These are phyloP conservation scores for Tulasnella sp. DNA, from an alignment of 768 basidiomycete genomes.

Conservation along the genomic window DNA sequence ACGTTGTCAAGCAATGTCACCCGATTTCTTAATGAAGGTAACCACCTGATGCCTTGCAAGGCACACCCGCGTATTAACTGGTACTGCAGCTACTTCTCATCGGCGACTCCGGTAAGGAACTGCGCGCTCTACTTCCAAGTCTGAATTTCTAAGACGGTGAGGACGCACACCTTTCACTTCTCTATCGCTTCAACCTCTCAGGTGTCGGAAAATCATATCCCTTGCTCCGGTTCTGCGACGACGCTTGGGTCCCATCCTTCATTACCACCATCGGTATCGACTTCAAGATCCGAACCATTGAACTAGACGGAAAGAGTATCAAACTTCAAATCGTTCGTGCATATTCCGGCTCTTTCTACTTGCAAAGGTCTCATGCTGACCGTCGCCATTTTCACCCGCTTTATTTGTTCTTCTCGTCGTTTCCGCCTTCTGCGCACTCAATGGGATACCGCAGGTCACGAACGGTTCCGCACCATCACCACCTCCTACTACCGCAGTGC, in stretches of 20 bases:
- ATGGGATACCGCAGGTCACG: slow-evolving; percentile 99
- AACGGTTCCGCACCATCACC: slow-evolving; percentile 97
- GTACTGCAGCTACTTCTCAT: too few relatives aligned
- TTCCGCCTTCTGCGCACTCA: slow-evolving; percentile 36
- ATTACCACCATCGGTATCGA: slow-evolving; percentile 99
- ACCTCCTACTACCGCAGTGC: slow-evolving; percentile 99
- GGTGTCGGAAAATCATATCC: slow-evolving; percentile 96
- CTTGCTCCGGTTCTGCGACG: slow-evolving; percentile 94
- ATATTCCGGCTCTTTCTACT: not conserved
- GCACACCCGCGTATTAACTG: too few relatives aligned
- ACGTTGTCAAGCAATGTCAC: too few relatives aligned
- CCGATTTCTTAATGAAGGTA: too few relatives aligned
- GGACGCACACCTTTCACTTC: too few relatives aligned
- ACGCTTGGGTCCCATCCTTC: slow-evolving; percentile 98
- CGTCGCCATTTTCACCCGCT: not conserved
- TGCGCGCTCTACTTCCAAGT: too few relatives aligned
- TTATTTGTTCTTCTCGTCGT: not conserved
- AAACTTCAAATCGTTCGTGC: slow-evolving; percentile 97
- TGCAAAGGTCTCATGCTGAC: not conserved
- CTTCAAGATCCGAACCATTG: slow-evolving; percentile 99
- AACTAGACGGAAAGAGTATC: slow-evolving; percentile 95
- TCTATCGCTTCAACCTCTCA: too few relatives aligned
- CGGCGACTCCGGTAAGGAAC: too few relatives aligned
- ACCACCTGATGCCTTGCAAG: too few relatives aligned
- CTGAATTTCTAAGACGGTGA: too few relatives aligned